phyloP scores from a whole-genome alignment of 108 stramenopile genomes.

The Cylindrotheca fusiformis region DNA sequence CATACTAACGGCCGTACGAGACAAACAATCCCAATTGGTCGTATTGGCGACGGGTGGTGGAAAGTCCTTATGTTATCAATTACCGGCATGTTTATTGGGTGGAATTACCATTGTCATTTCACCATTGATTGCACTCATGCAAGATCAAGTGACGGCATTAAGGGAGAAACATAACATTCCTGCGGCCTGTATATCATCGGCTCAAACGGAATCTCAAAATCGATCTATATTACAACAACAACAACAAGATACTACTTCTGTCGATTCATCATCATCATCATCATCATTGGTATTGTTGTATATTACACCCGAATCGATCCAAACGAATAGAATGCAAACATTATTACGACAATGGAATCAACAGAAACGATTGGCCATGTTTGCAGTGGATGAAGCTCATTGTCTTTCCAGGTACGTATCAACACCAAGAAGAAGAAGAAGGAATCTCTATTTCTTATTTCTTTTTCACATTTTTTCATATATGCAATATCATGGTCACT shows the following conservation, averaged over 20 bases:
- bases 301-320: slow-evolving; percentile 93
- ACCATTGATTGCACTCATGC: slow-evolving; percentile 94
- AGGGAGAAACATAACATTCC: slow-evolving; percentile 50
- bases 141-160: slow-evolving; percentile 90
- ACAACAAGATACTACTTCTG: slow-evolving; percentile 8
- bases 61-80: slow-evolving; percentile 92
- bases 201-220: slow-evolving; percentile 50
- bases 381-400: slow-evolving; percentile 98
- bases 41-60: slow-evolving; percentile 96
- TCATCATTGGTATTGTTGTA: slow-evolving; percentile 78
- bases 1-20: neutral
- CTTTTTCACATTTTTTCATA: neutral
- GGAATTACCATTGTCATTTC: slow-evolving; percentile 93
- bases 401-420: slow-evolving; percentile 69
- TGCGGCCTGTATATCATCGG: slow-evolving; percentile 61
- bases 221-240: slow-evolving; percentile 21
- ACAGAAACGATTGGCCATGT: slow-evolving; percentile 57
- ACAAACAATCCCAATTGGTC: slow-evolving; percentile 60
- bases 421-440: neutral
- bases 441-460: neutral
- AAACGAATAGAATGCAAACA: slow-evolving; percentile 66
- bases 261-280: no score
- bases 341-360: slow-evolving; percentile 64
- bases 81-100: slow-evolving; percentile 85
- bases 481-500: no score